Conservation (phyloP, 108 stramenopile genomes). For the Cyclotella choctawhatcheeana region DNA sequence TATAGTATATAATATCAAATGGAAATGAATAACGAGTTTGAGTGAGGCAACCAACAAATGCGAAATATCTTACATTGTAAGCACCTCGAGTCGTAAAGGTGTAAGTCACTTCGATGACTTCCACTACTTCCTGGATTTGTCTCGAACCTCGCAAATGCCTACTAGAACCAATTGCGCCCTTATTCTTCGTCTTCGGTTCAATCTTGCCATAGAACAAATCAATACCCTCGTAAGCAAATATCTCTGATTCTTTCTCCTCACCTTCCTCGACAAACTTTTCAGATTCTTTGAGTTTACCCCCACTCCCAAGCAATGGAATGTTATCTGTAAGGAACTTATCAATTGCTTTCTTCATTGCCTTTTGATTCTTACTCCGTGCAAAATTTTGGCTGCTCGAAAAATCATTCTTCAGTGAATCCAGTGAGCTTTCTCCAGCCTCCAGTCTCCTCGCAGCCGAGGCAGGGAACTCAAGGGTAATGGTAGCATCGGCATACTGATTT, state of each 20-base stretch:
- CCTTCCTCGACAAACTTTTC: slow-evolving; percentile 4
- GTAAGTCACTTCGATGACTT: slow-evolving; percentile 20
- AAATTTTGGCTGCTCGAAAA: slow-evolving; percentile 11
- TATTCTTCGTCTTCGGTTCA: background rate
- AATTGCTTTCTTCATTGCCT: background rate
- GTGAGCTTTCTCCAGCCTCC: background rate
- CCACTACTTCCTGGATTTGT: slow-evolving; percentile 12
- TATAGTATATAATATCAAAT: background rate
- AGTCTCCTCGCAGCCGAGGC: background rate
- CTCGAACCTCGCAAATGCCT: slow-evolving; percentile 1
- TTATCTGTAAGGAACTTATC: slow-evolving; percentile 1
- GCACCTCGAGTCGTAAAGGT: slow-evolving; percentile 23
- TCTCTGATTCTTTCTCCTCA: background rate
- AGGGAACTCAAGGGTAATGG: slow-evolving; percentile 22
- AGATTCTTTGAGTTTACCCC: background rate
- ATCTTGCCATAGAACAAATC: slow-evolving; percentile 26
- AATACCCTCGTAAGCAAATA: slow-evolving; percentile 23
- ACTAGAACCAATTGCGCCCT: background rate
- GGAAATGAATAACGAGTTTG: background rate
- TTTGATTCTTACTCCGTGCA: background rate
- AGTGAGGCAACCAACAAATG: background rate
- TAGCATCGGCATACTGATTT: slow-evolving; percentile 29
- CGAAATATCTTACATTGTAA: slow-evolving; percentile 13
- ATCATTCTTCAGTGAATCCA: background rate
- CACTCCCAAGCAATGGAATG: background rate